Evolutionary conservation across 176 grass and related monocot species (phyloP).

Genomic region (Oryza glumipatula): DNA sequence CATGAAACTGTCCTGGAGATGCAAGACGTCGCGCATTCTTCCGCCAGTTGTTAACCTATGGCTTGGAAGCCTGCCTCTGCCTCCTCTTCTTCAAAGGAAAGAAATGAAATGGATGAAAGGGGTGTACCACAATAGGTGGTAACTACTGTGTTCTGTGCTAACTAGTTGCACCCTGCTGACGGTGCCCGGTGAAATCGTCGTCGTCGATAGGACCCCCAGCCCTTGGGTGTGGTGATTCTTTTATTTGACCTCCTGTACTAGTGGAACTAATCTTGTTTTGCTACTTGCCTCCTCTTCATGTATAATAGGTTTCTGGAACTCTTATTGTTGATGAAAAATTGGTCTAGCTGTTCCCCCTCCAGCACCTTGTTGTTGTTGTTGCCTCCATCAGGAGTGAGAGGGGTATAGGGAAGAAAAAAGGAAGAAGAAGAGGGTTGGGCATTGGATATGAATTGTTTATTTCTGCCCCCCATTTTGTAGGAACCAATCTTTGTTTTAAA

Average conservation of each 20-base stretch:
- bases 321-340: conserved; percentile 48
- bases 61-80: conserved; percentile 8
- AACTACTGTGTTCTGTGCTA: conserved; percentile 44
- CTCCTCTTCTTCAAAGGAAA: conserved; percentile 31
- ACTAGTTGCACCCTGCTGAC: conserved; percentile 47
- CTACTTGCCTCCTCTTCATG: conserved; percentile 45
- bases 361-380: conserved; percentile 37
- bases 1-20: conserved; percentile 24
- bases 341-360: conserved; percentile 51
- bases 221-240: conserved; percentile 63
- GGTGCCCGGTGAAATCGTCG: conserved; percentile 28
- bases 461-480: conserved; percentile 75
- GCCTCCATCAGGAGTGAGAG: conserved; percentile 43
- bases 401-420: conserved; percentile 46
- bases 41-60: conserved; percentile 34
- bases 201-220: conserved; percentile 36
- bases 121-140: conserved; percentile 44
- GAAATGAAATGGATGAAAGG: conserved; percentile 9
- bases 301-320: conserved; percentile 66
- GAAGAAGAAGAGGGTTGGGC: conserved; percentile 40
- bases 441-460: conserved; percentile 50
- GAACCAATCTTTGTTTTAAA: conserved; percentile 56
- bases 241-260: conserved; percentile 58
- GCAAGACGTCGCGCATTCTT: conserved; percentile 37
- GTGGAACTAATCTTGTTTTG: conserved; percentile 43